Conservation (phyloP, 345 rosid species). For the Isatis tinctoria region DNA sequence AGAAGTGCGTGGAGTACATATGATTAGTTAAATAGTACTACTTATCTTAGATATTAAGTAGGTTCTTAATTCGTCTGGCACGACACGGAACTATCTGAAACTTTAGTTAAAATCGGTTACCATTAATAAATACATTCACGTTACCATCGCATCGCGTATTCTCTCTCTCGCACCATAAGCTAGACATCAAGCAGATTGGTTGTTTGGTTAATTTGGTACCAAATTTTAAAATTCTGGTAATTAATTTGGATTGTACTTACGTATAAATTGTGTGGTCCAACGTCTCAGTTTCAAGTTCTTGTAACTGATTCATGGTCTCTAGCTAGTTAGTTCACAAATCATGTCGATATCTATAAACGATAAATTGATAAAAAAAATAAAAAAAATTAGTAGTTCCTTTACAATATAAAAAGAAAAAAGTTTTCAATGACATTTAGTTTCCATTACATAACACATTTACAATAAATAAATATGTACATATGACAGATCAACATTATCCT, state of each 20-base stretch:
- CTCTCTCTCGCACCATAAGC: background rate
- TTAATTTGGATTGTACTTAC: background rate
- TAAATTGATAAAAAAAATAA: background rate
- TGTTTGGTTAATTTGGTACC: background rate
- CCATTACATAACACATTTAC: conserved; percentile 14
- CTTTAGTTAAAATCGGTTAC: background rate
- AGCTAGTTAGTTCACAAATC: background rate
- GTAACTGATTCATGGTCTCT: background rate
- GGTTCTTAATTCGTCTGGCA: background rate
- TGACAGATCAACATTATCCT: conserved; percentile 18
- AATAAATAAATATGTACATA: conserved; percentile 20
- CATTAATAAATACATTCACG: background rate
- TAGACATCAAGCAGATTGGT: background rate
- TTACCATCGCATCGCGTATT: background rate
- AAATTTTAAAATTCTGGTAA: background rate
- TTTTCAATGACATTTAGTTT: background rate
- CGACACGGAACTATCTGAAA: background rate
- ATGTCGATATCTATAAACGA: background rate
- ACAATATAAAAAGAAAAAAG: conserved; percentile 2
- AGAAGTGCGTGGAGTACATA: background rate
- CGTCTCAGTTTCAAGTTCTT: conserved; percentile 18
- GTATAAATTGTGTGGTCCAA: conserved; percentile 8
- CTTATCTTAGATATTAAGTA: background rate
- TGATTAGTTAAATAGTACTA: background rate
- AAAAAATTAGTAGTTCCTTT: background rate